Conservation (phyloP, 768 basidiomycete species). For the Termitomyces heimii region DNA sequence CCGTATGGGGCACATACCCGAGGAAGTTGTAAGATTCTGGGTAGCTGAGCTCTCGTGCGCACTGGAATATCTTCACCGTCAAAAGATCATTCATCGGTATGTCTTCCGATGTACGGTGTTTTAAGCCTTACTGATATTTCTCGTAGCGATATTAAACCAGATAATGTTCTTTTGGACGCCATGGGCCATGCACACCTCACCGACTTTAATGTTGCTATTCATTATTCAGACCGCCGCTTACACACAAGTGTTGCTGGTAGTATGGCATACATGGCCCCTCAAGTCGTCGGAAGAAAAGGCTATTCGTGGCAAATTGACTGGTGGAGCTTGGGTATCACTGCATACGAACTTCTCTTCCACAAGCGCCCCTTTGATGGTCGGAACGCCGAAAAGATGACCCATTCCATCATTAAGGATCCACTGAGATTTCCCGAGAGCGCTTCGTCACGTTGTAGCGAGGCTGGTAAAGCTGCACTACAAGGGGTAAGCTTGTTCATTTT, state of each 20-base stretch:
- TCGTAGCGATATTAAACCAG: constrained; percentile 88
- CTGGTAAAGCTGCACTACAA: constrained; percentile 60
- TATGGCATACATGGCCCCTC: constrained; percentile 99
- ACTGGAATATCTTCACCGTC: constrained; percentile 83
- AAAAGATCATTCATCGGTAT: constrained; percentile 92
- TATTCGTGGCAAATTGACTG: constrained; percentile 93
- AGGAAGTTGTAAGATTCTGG: constrained; percentile 81
- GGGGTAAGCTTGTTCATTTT: constrained; percentile 41
- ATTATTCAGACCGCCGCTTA: constrained; percentile 84
- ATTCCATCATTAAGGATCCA: constrained; percentile 77
- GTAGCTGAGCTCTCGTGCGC: constrained; percentile 82
- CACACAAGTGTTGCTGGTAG: constrained; percentile 95
- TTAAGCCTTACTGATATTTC: constrained; percentile 7
- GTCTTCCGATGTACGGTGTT: constrained; percentile 16
- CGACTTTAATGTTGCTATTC: constrained; percentile 98
- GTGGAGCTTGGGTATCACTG: constrained; percentile 93
- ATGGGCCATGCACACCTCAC: constrained; percentile 94
- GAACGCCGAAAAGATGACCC: constrained; percentile 82
- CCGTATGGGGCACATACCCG: constrained; percentile 56
- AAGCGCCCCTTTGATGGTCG: constrained; percentile 87
- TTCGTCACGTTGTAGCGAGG: constrained; percentile 51
- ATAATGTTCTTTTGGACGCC: constrained; percentile 94
- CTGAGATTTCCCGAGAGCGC: constrained; percentile 74
- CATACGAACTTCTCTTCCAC: constrained; percentile 84
- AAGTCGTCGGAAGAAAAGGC: constrained; percentile 87